Evolutionary conservation across 1,284 basidiomycete species (phyloP), one percentile per base, ranked within the genome.

Genomic region (Abortiporus biennis): DNA sequence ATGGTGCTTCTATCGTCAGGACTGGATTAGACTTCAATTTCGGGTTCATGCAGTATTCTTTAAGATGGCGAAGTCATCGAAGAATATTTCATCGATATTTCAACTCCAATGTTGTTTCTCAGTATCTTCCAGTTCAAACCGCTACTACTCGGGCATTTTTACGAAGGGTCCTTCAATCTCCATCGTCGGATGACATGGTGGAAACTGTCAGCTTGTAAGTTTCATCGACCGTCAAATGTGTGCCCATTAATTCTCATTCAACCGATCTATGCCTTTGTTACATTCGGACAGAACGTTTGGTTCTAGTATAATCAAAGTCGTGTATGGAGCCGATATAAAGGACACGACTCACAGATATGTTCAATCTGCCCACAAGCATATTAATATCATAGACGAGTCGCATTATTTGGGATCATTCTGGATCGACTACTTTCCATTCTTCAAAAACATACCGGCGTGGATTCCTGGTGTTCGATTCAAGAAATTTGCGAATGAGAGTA

Each of bases 251-350:
- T 22, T 13, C 8, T 38, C 15, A 35, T 15, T 35, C 19, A 37
- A 21, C 36, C n/a, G 17, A 24, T 30, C 12, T 8, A 30, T 5
- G 29, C 38, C 15, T 37, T 35, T 15, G 38, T 39, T 13, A n/a
- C n/a, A n/a, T n/a, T 15, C 5, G 4, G 13, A n/a, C n/a, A 43
- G 42, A 6, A 15, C 29, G 13, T 12, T 38, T 20, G 33, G 35
- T 4, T 4, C 35, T 24, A 38, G 15, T 32, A 38, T 54, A 6
- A 23, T 54, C 12, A 46, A 48, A 38, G 34, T 42, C 4, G 45
- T 47, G 5, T 53, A 54, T 33, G 53, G 53, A 30, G 51, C 51
- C n/a, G 36, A 49, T 9, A 44, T 53, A 5, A 41, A 43, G n/a
- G 44, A 48, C 19, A 43, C 21, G 2, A 51, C 48, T 9, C 49